Evolutionary conservation across 139 green algal species (phyloP), one percentile per base, ranked within the genome.

Genomic region (Mesotaenium endlicherianum): DNA sequence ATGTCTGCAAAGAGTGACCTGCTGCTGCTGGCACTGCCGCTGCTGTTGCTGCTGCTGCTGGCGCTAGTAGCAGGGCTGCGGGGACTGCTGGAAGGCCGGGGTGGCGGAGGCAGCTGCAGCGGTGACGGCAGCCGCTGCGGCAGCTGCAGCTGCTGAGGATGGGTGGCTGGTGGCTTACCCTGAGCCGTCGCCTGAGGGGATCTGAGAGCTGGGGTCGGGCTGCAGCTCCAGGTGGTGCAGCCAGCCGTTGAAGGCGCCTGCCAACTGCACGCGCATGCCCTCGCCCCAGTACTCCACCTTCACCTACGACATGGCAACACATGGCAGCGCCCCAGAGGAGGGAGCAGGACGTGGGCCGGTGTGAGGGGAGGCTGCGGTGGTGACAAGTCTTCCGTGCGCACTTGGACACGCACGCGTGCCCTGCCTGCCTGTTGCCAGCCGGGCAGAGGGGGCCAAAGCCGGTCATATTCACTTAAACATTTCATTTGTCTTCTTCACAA

Each of bases 171-270:
- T n/a, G 50, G 20, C 50, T 34, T 64, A 78, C 70, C 20, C 42
- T 30, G 70, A 78, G 43, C 76, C 76, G 31, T 75, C 76, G 5
- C 2, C 5, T 31, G 39, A 16, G 40, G 57, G 77, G 34, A 84
- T 84, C 16, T 74, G 34, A 2, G 77, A 80, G 1, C 30, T 39
- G 30, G 53, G 31, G 31, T 84, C 77, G 0, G 57, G 58, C 57
- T 57, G 36, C 77, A 84, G 31, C 1, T 44, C 31, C 38, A 84
- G 31, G 77, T 84, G 49, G 34, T 80, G 30, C 34, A 44, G 3
- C 77, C 77, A 80, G n/a, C 77, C 77, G 39, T 84, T 84, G 69
- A 84, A 84, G 49, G 17, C 58, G 34, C 77, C 77, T 60, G 57
- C 77, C 31, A 84, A 14, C 57, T 60, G 57, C 34, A 84, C 69